A percentile compares a stretch with the other conserved stretches of the same genome.
These are phyloP conservation scores for Sporisorium graminicola DNA, from an alignment of 1,284 basidiomycete species.

Conservation along the genomic window DNA sequence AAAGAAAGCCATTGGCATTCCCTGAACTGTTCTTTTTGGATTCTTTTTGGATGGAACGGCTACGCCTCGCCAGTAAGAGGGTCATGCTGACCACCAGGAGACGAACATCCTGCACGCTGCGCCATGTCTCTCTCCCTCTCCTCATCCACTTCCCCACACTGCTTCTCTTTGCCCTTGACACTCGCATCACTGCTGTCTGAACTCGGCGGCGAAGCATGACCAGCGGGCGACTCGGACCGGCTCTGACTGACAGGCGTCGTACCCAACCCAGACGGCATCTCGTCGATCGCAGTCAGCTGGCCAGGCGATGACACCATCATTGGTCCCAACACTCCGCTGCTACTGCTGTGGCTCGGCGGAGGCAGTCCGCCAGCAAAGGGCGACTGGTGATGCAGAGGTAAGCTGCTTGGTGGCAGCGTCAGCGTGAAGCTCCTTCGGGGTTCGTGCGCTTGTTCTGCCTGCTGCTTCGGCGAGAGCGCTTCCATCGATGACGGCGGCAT, in stretches of 20 bases:
- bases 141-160: background rate
- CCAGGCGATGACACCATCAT: slow-evolving; percentile 28
- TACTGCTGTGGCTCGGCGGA: slow-evolving; percentile 1
- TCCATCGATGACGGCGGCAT: slow-evolving; percentile 21
- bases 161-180: slow-evolving; percentile 27
- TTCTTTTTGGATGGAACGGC: too few relatives aligned
- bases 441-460: slow-evolving; percentile 17
- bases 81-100: slow-evolving; percentile 30
- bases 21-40: background rate
- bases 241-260: slow-evolving; percentile 28
- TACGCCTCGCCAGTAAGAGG: slow-evolving; percentile 11
- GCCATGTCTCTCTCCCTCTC: slow-evolving; percentile 23
- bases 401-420: slow-evolving; percentile 31
- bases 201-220: slow-evolving; percentile 16
- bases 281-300: slow-evolving; percentile 47
- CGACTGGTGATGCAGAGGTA: slow-evolving; percentile 20
- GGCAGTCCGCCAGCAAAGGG: background rate
- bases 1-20: background rate
- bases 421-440: slow-evolving; percentile 34
- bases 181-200: slow-evolving; percentile 17
- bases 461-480: slow-evolving; percentile 20
- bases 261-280: slow-evolving; percentile 25
- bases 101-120: slow-evolving; percentile 29
- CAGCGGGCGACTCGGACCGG: slow-evolving; percentile 18
- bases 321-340: slow-evolving; percentile 1